phyloP scores from a whole-genome alignment of 2,329 filamentous ascomycete genomes.

The Penicillium sclerotiorum region DNA sequence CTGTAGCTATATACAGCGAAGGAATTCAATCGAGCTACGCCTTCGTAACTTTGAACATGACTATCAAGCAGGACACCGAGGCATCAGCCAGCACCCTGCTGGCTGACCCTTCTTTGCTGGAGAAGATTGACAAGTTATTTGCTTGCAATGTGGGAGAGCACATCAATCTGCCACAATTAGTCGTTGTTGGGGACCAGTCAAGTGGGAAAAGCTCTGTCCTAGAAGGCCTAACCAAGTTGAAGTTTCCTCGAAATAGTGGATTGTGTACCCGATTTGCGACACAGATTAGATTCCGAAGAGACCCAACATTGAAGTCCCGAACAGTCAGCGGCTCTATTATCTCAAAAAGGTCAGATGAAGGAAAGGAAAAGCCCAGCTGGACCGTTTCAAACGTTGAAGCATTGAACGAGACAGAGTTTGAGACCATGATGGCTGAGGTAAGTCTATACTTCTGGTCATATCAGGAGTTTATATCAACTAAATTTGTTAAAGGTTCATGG shows the following conservation, averaged over 20 bases:
- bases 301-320: no score
- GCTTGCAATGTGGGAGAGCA: conserved; percentile 36
- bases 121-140: conserved; percentile 41
- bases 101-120: conserved; percentile 25
- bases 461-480: no score
- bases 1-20: background rate
- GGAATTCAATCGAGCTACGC: background rate
- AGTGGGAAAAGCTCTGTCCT: conserved; percentile 40
- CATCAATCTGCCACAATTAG: conserved; percentile 38
- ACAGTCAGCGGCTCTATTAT: no score
- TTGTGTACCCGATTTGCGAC: conserved; percentile 50
- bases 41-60: background rate
- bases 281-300: conserved; percentile 50
- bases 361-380: no score
- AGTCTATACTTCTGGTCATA: no score
- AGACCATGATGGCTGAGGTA: no score
- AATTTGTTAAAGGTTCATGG: no score
- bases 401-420: no score
- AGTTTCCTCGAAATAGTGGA: conserved; percentile 37
- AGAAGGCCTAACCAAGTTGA: conserved; percentile 37
- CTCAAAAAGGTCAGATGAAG: no score
- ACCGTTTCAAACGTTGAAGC: no score
- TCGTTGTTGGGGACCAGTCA: conserved; percentile 47
- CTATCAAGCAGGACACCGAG: background rate
- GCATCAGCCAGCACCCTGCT: conserved; percentile 4